A percentile compares a stretch with the other conserved stretches of the same genome.
phyloP scores from a whole-genome alignment of 2,329 filamentous ascomycete genomes.

The Arthrinium puccinioides region DNA sequence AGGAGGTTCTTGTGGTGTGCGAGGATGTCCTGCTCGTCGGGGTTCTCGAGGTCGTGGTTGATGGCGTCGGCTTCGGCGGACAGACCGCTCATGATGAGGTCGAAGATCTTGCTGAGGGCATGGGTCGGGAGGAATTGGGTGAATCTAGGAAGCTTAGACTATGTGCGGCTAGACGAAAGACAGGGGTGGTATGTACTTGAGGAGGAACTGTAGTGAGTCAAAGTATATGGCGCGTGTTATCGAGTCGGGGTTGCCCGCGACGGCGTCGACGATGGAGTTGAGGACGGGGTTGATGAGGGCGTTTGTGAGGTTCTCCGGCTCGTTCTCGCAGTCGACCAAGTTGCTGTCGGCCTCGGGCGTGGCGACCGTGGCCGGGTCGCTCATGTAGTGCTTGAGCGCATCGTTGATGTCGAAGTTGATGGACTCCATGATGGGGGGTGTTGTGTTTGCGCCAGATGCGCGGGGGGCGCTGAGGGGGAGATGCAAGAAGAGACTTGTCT shows the following conservation, averaged over 20 bases:
- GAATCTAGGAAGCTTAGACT: slow-evolving; percentile 52
- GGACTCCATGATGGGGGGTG: slow-evolving; percentile 52
- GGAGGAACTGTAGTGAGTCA: slow-evolving; percentile 88
- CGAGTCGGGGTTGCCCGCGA: slow-evolving; percentile 86
- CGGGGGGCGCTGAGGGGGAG: not conserved
- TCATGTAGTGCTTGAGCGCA: slow-evolving; percentile 93
- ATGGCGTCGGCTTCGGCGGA: slow-evolving; percentile 80
- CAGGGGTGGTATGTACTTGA: slow-evolving; percentile 82
- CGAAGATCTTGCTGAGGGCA: slow-evolving; percentile 86
- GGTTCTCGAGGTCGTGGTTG: slow-evolving; percentile 75
- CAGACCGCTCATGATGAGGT: slow-evolving; percentile 79
- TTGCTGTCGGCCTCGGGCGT: slow-evolving; percentile 80
- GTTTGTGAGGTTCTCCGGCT: slow-evolving; percentile 75
- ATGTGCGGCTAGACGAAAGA: slow-evolving; percentile 24
- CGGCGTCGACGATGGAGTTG: slow-evolving; percentile 85
- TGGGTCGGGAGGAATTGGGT: slow-evolving; percentile 71
- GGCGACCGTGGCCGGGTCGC: slow-evolving; percentile 74
- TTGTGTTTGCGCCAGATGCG: slow-evolving; percentile 5
- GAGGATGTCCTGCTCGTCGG: slow-evolving; percentile 81
- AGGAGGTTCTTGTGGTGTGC: slow-evolving; percentile 84
- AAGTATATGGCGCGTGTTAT: slow-evolving; percentile 72
- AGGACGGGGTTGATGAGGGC: slow-evolving; percentile 76
- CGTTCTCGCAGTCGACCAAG: slow-evolving; percentile 86
- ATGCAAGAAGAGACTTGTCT: no score
- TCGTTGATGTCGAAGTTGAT: slow-evolving; percentile 93